Evolutionary conservation across 2,329 filamentous ascomycete species (phyloP).

Genomic region (Hypoxylon sp.): DNA sequence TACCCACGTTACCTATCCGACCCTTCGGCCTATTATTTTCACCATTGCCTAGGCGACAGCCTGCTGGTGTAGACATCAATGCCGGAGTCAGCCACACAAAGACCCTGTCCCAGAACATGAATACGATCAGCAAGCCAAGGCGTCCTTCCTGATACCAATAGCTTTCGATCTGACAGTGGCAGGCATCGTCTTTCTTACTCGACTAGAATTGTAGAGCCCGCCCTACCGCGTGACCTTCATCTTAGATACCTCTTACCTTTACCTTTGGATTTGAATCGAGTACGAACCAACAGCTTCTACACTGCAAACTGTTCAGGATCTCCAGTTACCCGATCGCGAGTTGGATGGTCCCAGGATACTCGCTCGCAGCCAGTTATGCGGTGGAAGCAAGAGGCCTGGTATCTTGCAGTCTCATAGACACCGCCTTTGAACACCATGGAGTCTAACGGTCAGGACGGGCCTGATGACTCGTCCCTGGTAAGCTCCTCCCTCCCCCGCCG

Average conservation of each 20-base stretch:
- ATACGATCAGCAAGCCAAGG: conserved; percentile 20
- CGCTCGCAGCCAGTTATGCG: conserved; percentile 38
- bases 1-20: conserved; percentile 28
- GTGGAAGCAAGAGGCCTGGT: conserved; percentile 41
- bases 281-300: conserved; percentile 12
- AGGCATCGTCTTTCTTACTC: conserved; percentile 13
- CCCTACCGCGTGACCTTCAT: conserved; percentile 29
- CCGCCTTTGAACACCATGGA: conserved; percentile 55
- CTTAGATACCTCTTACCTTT: conserved; percentile 4
- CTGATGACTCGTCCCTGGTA: conserved; percentile 82
- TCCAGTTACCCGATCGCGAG: conserved; percentile 14
- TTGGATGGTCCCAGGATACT: conserved; percentile 37
- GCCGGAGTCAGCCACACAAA: conserved; percentile 23
- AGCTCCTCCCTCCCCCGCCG: conserved; percentile 49
- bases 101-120: conserved; percentile 31
- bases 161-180: conserved; percentile 40
- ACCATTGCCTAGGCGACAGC: conserved; percentile 23
- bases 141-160: conserved; percentile 31
- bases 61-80: conserved; percentile 10
- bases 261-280: conserved; percentile 19
- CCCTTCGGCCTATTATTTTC: conserved; percentile 4
- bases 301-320: conserved; percentile 3
- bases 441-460: conserved; percentile 65
- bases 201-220: conserved; percentile 13
- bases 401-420: conserved; percentile 44